Evolutionary conservation across 176 grass and related monocot species (phyloP).

Genomic region (Calamus simplicifolius): DNA sequence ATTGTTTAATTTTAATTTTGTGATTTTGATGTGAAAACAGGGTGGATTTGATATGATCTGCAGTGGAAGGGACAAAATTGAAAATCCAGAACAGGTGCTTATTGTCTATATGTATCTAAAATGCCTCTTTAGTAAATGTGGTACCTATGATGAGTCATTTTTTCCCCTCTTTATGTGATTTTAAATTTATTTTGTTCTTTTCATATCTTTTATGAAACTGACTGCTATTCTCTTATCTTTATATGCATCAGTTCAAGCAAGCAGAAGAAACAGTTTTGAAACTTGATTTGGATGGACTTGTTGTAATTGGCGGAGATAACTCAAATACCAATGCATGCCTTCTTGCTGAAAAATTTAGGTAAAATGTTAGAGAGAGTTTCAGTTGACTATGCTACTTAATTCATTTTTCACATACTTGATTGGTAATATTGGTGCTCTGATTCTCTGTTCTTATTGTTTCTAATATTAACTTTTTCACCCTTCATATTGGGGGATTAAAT

Average conservation of each 20-base stretch:
- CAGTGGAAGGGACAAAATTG: slow-evolving; percentile 99
- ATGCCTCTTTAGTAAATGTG: background rate
- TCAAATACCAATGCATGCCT: slow-evolving; percentile 99
- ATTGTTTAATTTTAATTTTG: background rate
- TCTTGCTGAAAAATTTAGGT: slow-evolving; percentile 92
- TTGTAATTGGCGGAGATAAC: slow-evolving; percentile 98
- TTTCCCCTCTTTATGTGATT: no score
- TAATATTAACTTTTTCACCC: background rate
- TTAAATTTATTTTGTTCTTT: background rate
- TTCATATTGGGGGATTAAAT: slow-evolving; percentile 12
- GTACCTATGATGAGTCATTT: no score
- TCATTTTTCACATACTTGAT: background rate
- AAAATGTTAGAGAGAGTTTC: background rate
- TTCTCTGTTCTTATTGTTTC: slow-evolving; percentile 1
- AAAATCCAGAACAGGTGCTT: slow-evolving; percentile 90
- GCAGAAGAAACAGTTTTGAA: slow-evolving; percentile 79
- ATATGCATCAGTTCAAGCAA: slow-evolving; percentile 72
- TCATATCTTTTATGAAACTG: background rate
- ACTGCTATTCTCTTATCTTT: background rate
- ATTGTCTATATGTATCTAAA: background rate
- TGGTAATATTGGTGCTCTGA: background rate
- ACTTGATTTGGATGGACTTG: slow-evolving; percentile 87
- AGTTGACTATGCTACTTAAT: background rate
- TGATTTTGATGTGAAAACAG: slow-evolving; percentile 22
- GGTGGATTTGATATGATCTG: slow-evolving; percentile 99